Evolutionary conservation across 2,329 filamentous ascomycete genomes (phyloP), one percentile per base, ranked within the genome.

Genomic region (Lecanicillium sp.): DNA sequence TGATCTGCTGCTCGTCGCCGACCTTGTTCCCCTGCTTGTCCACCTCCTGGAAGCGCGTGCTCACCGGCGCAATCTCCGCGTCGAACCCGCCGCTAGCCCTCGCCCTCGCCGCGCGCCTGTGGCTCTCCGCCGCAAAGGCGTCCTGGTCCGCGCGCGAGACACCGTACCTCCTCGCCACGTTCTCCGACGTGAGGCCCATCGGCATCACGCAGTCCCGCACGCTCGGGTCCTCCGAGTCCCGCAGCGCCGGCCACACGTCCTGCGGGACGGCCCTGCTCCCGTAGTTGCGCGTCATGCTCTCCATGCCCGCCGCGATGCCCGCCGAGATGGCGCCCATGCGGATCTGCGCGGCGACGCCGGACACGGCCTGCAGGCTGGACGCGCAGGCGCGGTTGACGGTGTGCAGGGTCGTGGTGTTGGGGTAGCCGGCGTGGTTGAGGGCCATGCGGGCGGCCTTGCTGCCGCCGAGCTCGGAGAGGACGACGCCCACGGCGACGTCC

Each of bases 281-380:
- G 67, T 96, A 96, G 69, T 95, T 95, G 55, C 85, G 72, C 54
- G 88, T 95, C 90, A 96, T 96, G 69, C 86, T 91, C 77, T 96
- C 90, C 87, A 94, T 95, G 24, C 90, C 90, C 2, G 87, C 90
- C 9, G 83, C 90, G 52, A 96, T 81, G 51, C 88, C 90, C 0
- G 77, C 73, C 52, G 83, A 78, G 44, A 91, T 85, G 56, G 79
- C 77, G 2, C 86, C 89, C 0, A 78, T 74, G n/a, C 81, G 77
- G 57, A 96, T 93, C 53, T 84, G 76, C 49, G 85, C 81, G 5
- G 87, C 86, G 3, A 95, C 74, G 12, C 74, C 70, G 1, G 88
- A 84, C 43, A 96, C 84, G 21, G 86, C 83, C 56, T 87, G 84
- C 42, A 96, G 74, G 2, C 84, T 85, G 6, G 82, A 87, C 14